Base-by-base conservation (phyloP, 805 yeast genomes). In the Candida jianshihensis region DNA sequence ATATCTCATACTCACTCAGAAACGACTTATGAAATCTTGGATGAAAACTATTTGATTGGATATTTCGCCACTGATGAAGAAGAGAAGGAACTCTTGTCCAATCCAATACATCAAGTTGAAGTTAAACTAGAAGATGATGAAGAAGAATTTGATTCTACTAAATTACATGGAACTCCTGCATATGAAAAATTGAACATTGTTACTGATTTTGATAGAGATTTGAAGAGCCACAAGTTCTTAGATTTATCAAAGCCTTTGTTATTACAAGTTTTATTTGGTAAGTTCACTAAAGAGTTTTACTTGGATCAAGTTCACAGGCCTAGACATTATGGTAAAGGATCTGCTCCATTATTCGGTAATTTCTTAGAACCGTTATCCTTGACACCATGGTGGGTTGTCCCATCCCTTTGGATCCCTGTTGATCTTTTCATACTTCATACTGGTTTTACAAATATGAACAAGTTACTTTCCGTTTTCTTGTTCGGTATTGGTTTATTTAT, bases 231-330 rank as follows among this genome's bases (percentile, higher is more conserved):
- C 67, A 73, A 82, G 57, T 92, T 92, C 59, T 66, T 92, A 49
- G 97, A 92, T 59, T 72, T 92, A 53, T 77, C 71, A 48, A 78
- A 75, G 57, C 95, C 98, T 2, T 67, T 92, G 49, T 63, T 92
- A 30, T 54, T 75, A 60, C 98, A 92, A 66, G 85, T 92, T 31
- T 62, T 87, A 38, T 68, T 73, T 42, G 78, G 88, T 29, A 70
- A 73, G 25, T 92, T 88, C 69, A 56, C 83, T 29, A 90, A 85
- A 57, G 94, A 86, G 30, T 90, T 92, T 54, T 92, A 92, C 60
- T 69, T 92, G 54, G 96, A 88, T 57, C 97, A 92, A 63, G 92
- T 92, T 30, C 98, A 92, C 61, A 78, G 97, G 62, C 98, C 98
- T 36, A 80, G 98, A 57, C 98, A 92, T 61, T 92, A 89, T 57